Base-by-base conservation (phyloP, 2,329 filamentous ascomycete species). In the Beauveria bassiana region DNA sequence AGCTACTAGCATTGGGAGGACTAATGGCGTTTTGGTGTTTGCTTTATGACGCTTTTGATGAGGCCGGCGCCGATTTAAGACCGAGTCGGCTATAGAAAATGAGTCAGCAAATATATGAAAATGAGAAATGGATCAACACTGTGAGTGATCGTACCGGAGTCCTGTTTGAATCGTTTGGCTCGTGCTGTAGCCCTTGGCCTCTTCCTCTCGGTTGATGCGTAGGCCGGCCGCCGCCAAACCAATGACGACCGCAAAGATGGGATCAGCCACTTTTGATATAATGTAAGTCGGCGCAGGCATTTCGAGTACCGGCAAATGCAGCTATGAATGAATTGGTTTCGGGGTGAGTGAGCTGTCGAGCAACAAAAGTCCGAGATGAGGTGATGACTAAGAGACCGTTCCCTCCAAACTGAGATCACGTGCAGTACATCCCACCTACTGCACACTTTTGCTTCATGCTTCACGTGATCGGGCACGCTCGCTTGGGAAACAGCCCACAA, bases 171-270 rank as follows among this genome's bases (percentile, higher is more conserved):
- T 69, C 0, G 79, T 84, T 65, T 85, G 74, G 51, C 77, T 72
- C 3, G 77, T 78, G 3, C 78, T 80, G 67, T 71, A 79, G 59
- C 83, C 83, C 71, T 84, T 83, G 56, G 79, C 80, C 70, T 82
- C 82, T 65, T 83, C 81, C 67, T 86, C 83, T 43, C 83, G 82
- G 65, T 80, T 85, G 74, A 86, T 84, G 64, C 83, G 78, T 49
- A 78, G 79, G 10, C 74, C 79, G 28, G 83, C 81, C 1, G 83
- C 83, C 26, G 78, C 77, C 31, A 85, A 66, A 20, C 83, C 83
- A 59, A 86, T 85, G 61, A 79, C 69, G 16, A 86, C 67, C 45
- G 81, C 83, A 59, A 86, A 86, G 42, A 86, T 78, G 20, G 83
- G 83, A 65, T 86, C 83, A 20, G 78, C 81, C 8, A 78, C 76